Evolutionary conservation across 2,329 filamentous ascomycete genomes (phyloP).

Genomic region (Samsoniella hepiali): DNA sequence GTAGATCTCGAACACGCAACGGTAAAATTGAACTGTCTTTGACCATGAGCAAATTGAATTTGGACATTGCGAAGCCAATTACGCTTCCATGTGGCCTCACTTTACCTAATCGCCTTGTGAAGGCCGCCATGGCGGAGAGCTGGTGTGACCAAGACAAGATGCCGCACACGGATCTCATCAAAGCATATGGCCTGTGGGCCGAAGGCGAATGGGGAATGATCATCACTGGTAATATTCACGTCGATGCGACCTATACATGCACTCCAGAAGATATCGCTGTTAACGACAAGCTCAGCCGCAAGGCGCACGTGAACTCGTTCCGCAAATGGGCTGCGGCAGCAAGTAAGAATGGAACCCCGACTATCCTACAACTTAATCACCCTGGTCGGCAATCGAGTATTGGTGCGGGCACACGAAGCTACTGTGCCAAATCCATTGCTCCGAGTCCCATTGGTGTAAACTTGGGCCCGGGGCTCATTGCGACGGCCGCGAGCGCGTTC

Average conservation of each 20-base stretch:
- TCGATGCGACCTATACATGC: conserved; percentile 40
- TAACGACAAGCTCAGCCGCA: conserved; percentile 29
- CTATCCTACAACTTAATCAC: conserved; percentile 46
- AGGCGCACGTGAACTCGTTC: conserved; percentile 34
- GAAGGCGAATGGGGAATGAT: conserved; percentile 50
- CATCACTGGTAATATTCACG: conserved; percentile 47
- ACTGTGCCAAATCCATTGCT: conserved; percentile 39
- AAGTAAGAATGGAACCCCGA: conserved; percentile 33
- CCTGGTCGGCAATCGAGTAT: conserved; percentile 43
- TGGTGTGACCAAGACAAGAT: conserved; percentile 40
- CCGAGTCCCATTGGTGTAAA: conserved; percentile 42
- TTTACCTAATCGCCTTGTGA: conserved; percentile 52
- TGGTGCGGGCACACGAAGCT: conserved; percentile 35
- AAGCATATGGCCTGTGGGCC: conserved; percentile 52
- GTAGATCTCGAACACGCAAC: too few species aligned
- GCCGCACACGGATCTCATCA: conserved; percentile 40
- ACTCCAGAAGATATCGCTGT: conserved; percentile 32
- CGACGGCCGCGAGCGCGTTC: conserved; percentile 31
- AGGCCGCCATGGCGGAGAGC: conserved; percentile 49
- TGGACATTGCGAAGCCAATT: conserved; percentile 33
- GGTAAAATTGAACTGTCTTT: too few species aligned
- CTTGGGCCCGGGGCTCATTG: conserved; percentile 38
- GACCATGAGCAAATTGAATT: too few species aligned
- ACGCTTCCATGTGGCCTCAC: conserved; percentile 53
- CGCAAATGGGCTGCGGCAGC: conserved; percentile 34